Percentiles rank a stretch among this genome's conserved stretches.
Conservation (phyloP, 176 grass and related monocot species). For the Phoenix roebelenii region DNA sequence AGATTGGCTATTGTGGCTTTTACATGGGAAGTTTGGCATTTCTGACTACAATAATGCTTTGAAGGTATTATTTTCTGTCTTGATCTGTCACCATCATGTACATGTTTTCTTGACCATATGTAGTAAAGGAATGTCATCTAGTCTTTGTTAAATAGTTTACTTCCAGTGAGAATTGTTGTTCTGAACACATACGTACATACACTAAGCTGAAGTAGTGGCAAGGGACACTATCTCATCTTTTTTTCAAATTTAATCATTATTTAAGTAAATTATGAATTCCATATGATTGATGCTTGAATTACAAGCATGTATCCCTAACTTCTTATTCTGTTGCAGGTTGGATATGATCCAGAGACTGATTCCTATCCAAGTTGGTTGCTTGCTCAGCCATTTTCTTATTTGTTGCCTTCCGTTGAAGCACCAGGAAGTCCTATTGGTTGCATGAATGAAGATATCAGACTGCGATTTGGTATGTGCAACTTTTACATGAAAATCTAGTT, state of each 20-base stretch:
- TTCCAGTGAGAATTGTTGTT: too few species aligned
- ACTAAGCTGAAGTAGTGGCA: too few species aligned
- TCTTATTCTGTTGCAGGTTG: constrained; percentile 27
- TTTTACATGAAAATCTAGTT: background rate
- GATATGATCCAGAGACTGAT: constrained; percentile 57
- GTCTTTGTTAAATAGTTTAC: too few species aligned
- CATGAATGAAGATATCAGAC: constrained; percentile 45
- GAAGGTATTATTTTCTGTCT: constrained; percentile 30
- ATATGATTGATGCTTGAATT: too few species aligned
- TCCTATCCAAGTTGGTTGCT: constrained; percentile 67
- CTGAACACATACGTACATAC: too few species aligned
- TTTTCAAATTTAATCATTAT: too few species aligned
- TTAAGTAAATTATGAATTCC: too few species aligned
- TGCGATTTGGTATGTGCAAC: constrained; percentile 42
- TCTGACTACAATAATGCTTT: constrained; percentile 83
- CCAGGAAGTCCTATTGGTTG: constrained; percentile 41
- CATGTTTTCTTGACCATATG: too few species aligned
- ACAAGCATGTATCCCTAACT: background rate
- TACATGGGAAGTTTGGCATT: constrained; percentile 55
- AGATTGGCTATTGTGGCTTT: constrained; percentile 83
- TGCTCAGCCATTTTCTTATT: constrained; percentile 44
- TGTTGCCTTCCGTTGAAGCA: constrained; percentile 52
- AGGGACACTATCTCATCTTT: too few species aligned
- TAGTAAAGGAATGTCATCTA: too few species aligned
- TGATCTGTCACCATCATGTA: background rate